phyloP scores from a whole-genome alignment of 2,329 filamentous ascomycete genomes.

The Aspergillus sp. region DNA sequence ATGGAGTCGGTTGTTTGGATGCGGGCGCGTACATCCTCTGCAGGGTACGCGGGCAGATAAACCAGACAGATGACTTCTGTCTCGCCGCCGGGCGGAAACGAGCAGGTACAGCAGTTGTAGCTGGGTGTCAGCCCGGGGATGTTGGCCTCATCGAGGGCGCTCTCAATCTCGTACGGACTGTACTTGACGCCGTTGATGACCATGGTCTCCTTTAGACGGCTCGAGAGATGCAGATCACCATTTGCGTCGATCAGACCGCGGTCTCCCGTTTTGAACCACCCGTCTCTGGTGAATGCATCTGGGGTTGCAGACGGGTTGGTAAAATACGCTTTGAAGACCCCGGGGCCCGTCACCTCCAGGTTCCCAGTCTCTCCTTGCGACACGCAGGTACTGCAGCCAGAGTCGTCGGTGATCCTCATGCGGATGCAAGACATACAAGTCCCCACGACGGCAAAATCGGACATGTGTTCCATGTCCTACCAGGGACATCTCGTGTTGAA shows the following conservation, averaged over 20 bases:
- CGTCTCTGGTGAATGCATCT: slow-evolving; percentile 28
- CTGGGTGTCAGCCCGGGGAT: slow-evolving; percentile 21
- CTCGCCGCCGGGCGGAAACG: slow-evolving; percentile 17
- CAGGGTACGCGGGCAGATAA: slow-evolving; percentile 31
- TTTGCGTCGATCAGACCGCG: slow-evolving; percentile 10
- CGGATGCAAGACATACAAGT: slow-evolving; percentile 21
- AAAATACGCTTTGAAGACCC: slow-evolving; percentile 30
- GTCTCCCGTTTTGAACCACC: slow-evolving; percentile 33
- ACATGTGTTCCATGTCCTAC: slow-evolving; percentile 33
- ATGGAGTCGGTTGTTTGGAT: slow-evolving; percentile 10
- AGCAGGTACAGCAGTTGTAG: slow-evolving; percentile 43
- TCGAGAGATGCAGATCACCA: slow-evolving; percentile 13
- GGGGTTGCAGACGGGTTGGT: slow-evolving; percentile 28
- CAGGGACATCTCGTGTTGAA: slow-evolving; percentile 43
- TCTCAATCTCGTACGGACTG: slow-evolving; percentile 38
- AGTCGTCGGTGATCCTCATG: slow-evolving; percentile 19
- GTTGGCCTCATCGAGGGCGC: slow-evolving; percentile 34
- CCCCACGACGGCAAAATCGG: slow-evolving; percentile 19
- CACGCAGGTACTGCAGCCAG: neutral
- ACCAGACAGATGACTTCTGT: slow-evolving; percentile 44
- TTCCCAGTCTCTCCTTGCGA: slow-evolving; percentile 9
- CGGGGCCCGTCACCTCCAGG: slow-evolving; percentile 23
- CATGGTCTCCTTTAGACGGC: slow-evolving; percentile 41
- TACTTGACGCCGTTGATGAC: slow-evolving; percentile 51
- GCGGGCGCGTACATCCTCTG: slow-evolving; percentile 7